phyloP scores from a whole-genome alignment of 73 alveolate species.

The Effrenium voratum region DNA sequence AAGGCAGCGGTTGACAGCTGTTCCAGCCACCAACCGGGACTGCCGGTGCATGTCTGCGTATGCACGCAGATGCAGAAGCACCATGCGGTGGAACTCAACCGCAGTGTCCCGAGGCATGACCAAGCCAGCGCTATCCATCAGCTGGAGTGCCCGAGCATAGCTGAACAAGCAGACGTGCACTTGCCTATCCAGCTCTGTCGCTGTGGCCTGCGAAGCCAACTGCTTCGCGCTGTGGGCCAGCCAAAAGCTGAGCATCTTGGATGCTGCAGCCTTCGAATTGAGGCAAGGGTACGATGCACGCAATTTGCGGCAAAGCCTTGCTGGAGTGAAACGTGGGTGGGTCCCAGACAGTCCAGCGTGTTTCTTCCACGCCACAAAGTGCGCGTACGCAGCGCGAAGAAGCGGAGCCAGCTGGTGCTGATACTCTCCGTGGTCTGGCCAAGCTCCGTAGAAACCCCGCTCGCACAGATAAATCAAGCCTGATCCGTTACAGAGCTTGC shows the following conservation, averaged over 20 bases:
- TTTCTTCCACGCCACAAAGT: background rate
- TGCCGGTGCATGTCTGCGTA: background rate
- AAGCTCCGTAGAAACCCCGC: background rate
- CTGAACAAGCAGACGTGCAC: background rate
- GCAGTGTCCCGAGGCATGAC: background rate
- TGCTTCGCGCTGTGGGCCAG: background rate
- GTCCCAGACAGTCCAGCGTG: background rate
- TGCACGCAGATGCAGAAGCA: background rate
- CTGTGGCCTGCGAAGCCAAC: background rate
- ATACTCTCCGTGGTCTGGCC: slow-evolving; percentile 2
- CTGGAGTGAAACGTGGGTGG: background rate
- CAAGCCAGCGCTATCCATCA: background rate
- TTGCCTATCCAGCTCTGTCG: background rate
- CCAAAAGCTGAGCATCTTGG: slow-evolving; percentile 4
- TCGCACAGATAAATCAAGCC: background rate
- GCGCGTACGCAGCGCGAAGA: background rate
- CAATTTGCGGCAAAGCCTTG: background rate
- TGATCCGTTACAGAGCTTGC: background rate
- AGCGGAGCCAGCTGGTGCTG: background rate
- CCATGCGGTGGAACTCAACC: background rate
- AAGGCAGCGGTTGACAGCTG: background rate
- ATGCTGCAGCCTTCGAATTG: background rate
- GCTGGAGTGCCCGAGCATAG: background rate
- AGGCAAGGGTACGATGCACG: background rate
- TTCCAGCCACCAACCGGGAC: background rate